phyloP scores from a whole-genome alignment of 495 filamentous ascomycete genomes.

The Talaromyces nanjingensis region DNA sequence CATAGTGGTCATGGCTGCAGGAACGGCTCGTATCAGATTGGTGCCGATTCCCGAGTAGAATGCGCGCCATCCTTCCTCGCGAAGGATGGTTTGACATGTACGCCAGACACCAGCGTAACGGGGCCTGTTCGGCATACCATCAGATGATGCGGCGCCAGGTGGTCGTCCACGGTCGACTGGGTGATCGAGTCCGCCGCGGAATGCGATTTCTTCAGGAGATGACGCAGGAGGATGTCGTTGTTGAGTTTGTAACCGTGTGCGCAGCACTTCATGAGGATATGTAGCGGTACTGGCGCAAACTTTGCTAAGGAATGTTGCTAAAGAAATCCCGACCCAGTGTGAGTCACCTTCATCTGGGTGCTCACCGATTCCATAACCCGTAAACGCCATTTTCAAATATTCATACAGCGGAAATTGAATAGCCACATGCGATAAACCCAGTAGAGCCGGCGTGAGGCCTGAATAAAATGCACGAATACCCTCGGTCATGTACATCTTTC shows the following conservation, averaged over 20 bases:
- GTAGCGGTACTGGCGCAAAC: constrained; percentile 90
- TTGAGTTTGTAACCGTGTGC: constrained; percentile 85
- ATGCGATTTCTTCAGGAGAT: constrained; percentile 51
- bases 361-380: constrained; percentile 75
- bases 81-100: constrained; percentile 75
- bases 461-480: constrained; percentile 91
- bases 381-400: constrained; percentile 84
- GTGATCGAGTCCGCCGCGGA: constrained; percentile 53
- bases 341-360: constrained; percentile 49
- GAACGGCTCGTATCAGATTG: constrained; percentile 93
- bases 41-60: constrained; percentile 98
- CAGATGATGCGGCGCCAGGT: constrained; percentile 43
- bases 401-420: constrained; percentile 98
- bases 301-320: constrained; percentile 91
- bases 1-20: constrained; percentile 93
- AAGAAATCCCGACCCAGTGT: constrained; percentile 68
- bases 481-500: constrained; percentile 90
- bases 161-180: constrained; percentile 36
- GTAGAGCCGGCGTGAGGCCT: constrained; percentile 81
- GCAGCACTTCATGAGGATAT: constrained; percentile 94
- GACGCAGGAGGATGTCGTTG: constrained; percentile 44
- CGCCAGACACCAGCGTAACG: constrained; percentile 77
- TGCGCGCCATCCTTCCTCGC: constrained; percentile 91
- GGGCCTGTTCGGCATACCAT: constrained; percentile 51
- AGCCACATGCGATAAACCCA: constrained; percentile 91